Evolutionary conservation across 208 protist genomes (phyloP).

Genomic region (Trypanosoma avium): DNA sequence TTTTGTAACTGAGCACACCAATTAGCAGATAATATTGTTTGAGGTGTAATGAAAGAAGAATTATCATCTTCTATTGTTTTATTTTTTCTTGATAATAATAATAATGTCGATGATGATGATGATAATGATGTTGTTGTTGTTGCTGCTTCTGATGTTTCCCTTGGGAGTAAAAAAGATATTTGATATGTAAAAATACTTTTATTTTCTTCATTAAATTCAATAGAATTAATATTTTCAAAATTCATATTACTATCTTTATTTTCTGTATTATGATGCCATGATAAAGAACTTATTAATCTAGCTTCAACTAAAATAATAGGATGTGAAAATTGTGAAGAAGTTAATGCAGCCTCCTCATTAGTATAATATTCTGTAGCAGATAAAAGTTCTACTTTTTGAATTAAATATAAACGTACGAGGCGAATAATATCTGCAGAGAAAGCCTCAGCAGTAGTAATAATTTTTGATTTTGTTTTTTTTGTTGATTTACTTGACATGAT

Average conservation of each 20-base stretch:
- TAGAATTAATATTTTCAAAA: too few relatives aligned
- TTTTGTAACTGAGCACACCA: constrained; percentile 73
- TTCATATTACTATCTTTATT: not conserved
- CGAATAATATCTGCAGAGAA: constrained; percentile 16
- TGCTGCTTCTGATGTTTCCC: not conserved
- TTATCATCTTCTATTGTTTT: not conserved
- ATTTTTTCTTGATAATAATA: not conserved
- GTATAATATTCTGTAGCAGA: constrained; percentile 7
- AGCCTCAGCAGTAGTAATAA: constrained; percentile 15
- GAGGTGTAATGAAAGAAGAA: not conserved
- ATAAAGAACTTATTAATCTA: constrained; percentile 11
- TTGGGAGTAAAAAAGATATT: constrained; percentile 16
- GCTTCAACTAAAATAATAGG: constrained; percentile 15
- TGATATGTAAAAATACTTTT: constrained; percentile 18
- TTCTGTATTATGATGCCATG: constrained; percentile 5
- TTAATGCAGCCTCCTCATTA: not conserved
- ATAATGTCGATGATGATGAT: not conserved
- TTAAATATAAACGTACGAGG: constrained; percentile 26
- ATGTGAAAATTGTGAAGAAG: not conserved
- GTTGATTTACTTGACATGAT: too few relatives aligned
- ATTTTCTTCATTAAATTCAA: not conserved
- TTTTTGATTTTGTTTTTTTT: too few relatives aligned
- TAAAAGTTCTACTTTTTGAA: constrained; percentile 27
- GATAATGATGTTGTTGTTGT: not conserved
- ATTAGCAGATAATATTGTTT: constrained; percentile 23